Evolutionary conservation across 2,329 filamentous ascomycete genomes (phyloP).

Genomic region (Exophiala sp.): DNA sequence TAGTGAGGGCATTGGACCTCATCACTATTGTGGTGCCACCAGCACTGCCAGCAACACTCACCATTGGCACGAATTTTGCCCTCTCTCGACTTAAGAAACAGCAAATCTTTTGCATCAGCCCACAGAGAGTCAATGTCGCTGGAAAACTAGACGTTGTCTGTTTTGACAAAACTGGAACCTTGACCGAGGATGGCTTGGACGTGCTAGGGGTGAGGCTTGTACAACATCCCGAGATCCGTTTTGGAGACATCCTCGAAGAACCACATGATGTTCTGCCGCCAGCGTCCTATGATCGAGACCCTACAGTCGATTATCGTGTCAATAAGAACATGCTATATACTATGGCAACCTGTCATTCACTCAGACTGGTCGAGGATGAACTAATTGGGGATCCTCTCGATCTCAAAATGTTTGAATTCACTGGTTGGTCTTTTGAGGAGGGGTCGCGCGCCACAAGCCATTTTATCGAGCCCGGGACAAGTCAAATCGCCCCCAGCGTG

Average conservation of each 20-base stretch:
- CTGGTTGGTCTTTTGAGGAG: slow-evolving; percentile 87
- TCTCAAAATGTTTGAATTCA: slow-evolving; percentile 98
- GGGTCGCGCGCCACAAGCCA: slow-evolving; percentile 65
- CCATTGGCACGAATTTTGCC: slow-evolving; percentile 95
- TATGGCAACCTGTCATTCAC: slow-evolving; percentile 95
- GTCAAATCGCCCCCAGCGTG: slow-evolving; percentile 75
- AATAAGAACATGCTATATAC: slow-evolving; percentile 77
- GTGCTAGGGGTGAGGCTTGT: slow-evolving; percentile 84
- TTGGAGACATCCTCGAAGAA: slow-evolving; percentile 72
- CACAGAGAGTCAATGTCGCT: slow-evolving; percentile 92
- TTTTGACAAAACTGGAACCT: slow-evolving; percentile 97
- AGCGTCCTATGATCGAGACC: slow-evolving; percentile 55
- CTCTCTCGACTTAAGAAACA: slow-evolving; percentile 80
- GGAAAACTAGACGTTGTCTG: slow-evolving; percentile 95
- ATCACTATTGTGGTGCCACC: slow-evolving; percentile 98
- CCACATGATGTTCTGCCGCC: slow-evolving; percentile 57
- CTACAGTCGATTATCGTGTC: slow-evolving; percentile 57
- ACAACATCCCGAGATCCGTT: slow-evolving; percentile 55
- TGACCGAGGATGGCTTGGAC: slow-evolving; percentile 94
- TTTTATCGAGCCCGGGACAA: slow-evolving; percentile 67
- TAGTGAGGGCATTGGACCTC: slow-evolving; percentile 86
- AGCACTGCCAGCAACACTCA: slow-evolving; percentile 87
- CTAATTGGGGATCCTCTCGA: slow-evolving; percentile 91
- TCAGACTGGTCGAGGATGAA: slow-evolving; percentile 81
- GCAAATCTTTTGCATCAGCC: slow-evolving; percentile 95